These are phyloP conservation scores for Plenodomus lindquistii DNA, from an alignment of 2,329 filamentous ascomycete species.

Conservation along the genomic window DNA sequence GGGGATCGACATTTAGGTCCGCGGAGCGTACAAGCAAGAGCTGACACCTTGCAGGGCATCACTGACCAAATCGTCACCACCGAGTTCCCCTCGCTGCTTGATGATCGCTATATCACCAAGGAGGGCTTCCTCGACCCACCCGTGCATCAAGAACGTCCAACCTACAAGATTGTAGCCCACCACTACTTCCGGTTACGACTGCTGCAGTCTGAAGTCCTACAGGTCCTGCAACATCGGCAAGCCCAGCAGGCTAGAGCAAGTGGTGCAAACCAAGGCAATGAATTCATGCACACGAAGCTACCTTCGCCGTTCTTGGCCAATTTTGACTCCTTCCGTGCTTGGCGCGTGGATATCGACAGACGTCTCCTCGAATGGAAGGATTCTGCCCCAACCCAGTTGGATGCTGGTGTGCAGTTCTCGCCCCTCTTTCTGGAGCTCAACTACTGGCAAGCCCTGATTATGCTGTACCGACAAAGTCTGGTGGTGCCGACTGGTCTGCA, in stretches of 20 bases:
- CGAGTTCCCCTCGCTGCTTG: conserved; percentile 85
- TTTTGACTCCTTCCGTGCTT: conserved; percentile 84
- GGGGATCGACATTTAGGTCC: neutral
- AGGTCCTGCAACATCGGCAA: conserved; percentile 91
- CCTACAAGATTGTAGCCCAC: conserved; percentile 87
- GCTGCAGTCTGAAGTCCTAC: conserved; percentile 90
- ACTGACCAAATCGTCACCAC: conserved; percentile 97
- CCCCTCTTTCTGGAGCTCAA: conserved; percentile 91
- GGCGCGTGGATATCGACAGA: conserved; percentile 85
- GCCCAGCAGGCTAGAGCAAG: conserved; percentile 74
- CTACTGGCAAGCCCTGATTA: conserved; percentile 96
- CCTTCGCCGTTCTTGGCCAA: conserved; percentile 82
- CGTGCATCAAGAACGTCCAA: conserved; percentile 64
- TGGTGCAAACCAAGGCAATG: conserved; percentile 66
- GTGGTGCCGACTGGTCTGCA: conserved; percentile 84
- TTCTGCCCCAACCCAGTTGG: conserved; percentile 72
- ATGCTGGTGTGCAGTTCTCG: conserved; percentile 87
- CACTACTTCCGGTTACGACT: conserved; percentile 90
- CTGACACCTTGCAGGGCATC: conserved; percentile 57
- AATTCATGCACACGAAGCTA: conserved; percentile 76
- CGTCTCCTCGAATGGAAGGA: conserved; percentile 86
- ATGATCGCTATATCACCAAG: conserved; percentile 85
- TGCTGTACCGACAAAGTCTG: conserved; percentile 90
- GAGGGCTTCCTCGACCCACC: conserved; percentile 70
- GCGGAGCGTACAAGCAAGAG: neutral